Conservation (phyloP, 805 yeast genomes). For the Zygosaccharomyces kombuchaensis region DNA sequence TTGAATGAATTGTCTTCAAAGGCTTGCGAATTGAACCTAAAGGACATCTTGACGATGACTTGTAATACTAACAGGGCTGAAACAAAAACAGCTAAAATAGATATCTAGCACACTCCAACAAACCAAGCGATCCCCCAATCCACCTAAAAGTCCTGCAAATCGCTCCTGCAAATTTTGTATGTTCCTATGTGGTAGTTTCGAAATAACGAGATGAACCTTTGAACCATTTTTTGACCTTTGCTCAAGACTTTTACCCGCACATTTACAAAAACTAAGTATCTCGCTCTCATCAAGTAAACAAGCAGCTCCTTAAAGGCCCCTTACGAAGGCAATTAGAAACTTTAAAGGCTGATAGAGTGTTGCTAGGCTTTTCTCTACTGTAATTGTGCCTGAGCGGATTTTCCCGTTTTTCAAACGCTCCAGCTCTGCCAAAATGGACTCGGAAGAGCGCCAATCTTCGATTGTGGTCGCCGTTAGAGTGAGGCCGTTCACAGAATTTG, state of each 20-base stretch:
- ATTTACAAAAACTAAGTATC: conserved; percentile 4
- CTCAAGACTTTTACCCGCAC: conserved; percentile 3
- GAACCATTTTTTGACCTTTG: neutral
- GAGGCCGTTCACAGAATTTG: conserved; percentile 69
- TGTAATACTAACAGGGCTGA: neutral
- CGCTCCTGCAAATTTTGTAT: neutral
- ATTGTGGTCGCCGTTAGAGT: conserved; percentile 76
- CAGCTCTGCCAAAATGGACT: conserved; percentile 2
- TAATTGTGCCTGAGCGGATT: neutral
- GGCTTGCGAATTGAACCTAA: conserved; percentile 27
- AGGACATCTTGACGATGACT: conserved; percentile 26
- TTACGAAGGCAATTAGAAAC: neutral
- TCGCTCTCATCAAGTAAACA: neutral
- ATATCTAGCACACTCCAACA: neutral
- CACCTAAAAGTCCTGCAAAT: neutral
- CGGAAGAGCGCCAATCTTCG: conserved; percentile 44
- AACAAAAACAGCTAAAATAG: neutral
- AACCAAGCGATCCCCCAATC: neutral
- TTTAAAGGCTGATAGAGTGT: neutral
- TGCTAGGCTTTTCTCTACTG: neutral
- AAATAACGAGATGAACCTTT: neutral
- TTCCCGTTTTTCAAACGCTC: neutral
- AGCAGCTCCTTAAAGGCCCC: neutral
- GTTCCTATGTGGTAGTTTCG: neutral
- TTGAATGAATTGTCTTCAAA: conserved; percentile 33